Percentiles rank a stretch among this genome's conserved stretches.
Evolutionary conservation across 1,139 yeast species (phyloP).

Genomic region (Wickerhamomyces sp.): DNA sequence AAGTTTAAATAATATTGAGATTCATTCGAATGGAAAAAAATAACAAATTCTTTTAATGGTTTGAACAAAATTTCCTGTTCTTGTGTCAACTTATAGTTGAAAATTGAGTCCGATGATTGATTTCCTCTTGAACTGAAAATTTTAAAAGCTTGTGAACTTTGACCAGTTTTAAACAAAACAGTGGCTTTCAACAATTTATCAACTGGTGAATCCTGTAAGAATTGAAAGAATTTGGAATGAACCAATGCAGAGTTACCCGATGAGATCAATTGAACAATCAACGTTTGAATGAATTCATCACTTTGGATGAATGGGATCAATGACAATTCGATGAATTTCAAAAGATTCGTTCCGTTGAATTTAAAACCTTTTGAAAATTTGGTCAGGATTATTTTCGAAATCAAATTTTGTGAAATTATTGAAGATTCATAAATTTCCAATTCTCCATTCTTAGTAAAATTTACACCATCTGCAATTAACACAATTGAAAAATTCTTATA

Average conservation of each 20-base stretch:
- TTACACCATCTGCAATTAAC: slow-evolving; percentile 11
- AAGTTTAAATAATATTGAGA: slow-evolving; percentile 23
- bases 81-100: slow-evolving; percentile 14
- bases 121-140: slow-evolving; percentile 22
- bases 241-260: slow-evolving; percentile 8
- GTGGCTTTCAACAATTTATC: slow-evolving; percentile 25
- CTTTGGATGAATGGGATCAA: slow-evolving; percentile 16
- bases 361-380: slow-evolving; percentile 14
- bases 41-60: slow-evolving; percentile 15
- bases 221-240: slow-evolving; percentile 12
- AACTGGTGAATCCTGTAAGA: slow-evolving; percentile 17
- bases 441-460: slow-evolving; percentile 9
- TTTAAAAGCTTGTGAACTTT: slow-evolving; percentile 20
- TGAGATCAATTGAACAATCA: slow-evolving; percentile 21
- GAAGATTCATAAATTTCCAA: slow-evolving; percentile 19
- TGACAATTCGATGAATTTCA: slow-evolving; percentile 13
- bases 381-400: slow-evolving; percentile 8
- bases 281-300: slow-evolving; percentile 21
- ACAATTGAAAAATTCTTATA: slow-evolving; percentile 17
- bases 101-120: slow-evolving; percentile 23
- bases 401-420: slow-evolving; percentile 10
- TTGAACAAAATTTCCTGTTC: slow-evolving; percentile 10
- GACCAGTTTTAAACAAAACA: slow-evolving; percentile 20
- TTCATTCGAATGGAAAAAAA: slow-evolving; percentile 17
- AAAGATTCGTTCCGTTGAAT: slow-evolving; percentile 22